Evolutionary conservation across 345 rosid genomes (phyloP), one percentile per base, ranked within the genome.

Genomic region (Raphanus sativus): DNA sequence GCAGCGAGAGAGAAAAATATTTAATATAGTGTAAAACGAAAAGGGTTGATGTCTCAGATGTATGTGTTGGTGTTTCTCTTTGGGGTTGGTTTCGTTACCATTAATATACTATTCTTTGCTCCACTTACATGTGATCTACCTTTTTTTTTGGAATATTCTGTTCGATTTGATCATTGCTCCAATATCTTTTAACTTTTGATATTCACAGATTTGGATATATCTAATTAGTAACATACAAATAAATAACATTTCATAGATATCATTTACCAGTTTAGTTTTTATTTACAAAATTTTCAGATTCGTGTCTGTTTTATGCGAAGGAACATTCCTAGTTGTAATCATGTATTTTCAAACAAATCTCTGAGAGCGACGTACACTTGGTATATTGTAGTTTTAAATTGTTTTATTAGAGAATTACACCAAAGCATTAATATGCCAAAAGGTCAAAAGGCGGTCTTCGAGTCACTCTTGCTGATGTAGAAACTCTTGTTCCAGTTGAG

Each of bases 1-100:
- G 42, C 59, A 36, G 12, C 29, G 8, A 54, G 32, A 62, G 21
- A 34, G 55, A 36, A 36, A 16, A 42, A 17, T 2, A 42, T 45
- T 32, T 30, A n/a, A 32, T n/a, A 75, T 2, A 28, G 33, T 16
- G 34, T 52, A 62, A 62, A 62, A 61, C 26, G 17, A 62, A 32
- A 76, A 62, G 38, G 8, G 21, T 21, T 33, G 64, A 69, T 24
- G 50, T 67, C 69, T 68, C 21, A 61, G 74, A 69, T 76, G 55
- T 48, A 48, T 66, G 61, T 69, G 70, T 8, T 67, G 24, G 45
- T 74, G 71, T 74, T 65, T 65, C 30, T 74, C 29, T 36, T 65
- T 26, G 56, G 64, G 70, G 70, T 74, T 64, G 70, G 77, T 65
- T 74, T 74, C 40, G 77, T 65, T 68, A 15, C 54, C 52, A 60